Evolutionary conservation across 1,284 basidiomycete genomes (phyloP), one percentile per base, ranked within the genome.

Genomic region (Phenoliferia sp.): DNA sequence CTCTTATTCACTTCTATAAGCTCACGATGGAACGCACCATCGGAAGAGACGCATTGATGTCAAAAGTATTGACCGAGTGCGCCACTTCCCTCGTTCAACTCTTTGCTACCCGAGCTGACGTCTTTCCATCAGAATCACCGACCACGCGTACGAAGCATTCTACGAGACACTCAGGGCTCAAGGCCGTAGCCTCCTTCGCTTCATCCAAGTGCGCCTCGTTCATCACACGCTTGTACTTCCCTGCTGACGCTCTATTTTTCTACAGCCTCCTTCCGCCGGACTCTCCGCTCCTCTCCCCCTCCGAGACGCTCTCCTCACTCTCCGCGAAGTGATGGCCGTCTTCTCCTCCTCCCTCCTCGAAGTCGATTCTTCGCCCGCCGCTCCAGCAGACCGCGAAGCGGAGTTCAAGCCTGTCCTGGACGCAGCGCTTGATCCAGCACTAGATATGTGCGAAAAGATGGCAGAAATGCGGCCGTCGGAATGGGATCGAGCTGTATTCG

Each of bases 1-100:
- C 94, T 74, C 82, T 98, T n/a, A 80, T 99, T 3, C 90, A 95
- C 73, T 99, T 98, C 78, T 99, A 98, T 79, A 83, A 88, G 77
- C 79, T 91, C 28, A 97, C 93, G 0, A 96, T 99, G 93, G 84
- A 87, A 62, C 85, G 90, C 67, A 98, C 94, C 0, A 88, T 98
- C 60, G 94, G 95, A 0, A 83, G 85, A 16, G 82, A 89, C 9
- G 92, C 94, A 0, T 73, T 89, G 34, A 81, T 98, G 66, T 90
- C 88, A 3, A 84, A 82, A 68, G 89, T 90, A 0, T 81, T 99
- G 26, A 83, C 86, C 74, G 92, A 97, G 90, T 94, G 75, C 66
- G 88, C 80, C 36, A 26, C 2, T 16, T 55, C 12, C 35, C 28
- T 6, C n/a, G n/a, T n/a, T 28, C 31, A 31, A 7, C 26, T 28